These are phyloP conservation scores for Linnemannia hyalina DNA, from an alignment of 192 early-diverging fungal genomes.

Conservation along the genomic window DNA sequence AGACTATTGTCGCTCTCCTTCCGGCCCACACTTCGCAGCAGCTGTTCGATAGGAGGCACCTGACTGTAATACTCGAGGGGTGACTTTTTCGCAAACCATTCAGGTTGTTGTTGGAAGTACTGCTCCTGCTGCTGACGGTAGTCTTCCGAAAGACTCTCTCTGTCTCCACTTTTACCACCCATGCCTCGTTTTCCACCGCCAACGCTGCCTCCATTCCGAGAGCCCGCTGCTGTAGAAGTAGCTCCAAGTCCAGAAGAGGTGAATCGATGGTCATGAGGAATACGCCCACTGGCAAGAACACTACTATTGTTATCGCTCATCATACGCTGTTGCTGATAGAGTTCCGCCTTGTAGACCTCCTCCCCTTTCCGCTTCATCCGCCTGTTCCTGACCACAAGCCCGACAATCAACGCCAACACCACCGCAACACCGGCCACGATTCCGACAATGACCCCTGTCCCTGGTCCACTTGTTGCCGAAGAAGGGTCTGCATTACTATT, in stretches of 20 bases:
- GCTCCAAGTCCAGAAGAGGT: background rate
- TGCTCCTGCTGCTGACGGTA: slow-evolving; percentile 2
- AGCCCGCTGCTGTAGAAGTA: background rate
- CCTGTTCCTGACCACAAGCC: background rate
- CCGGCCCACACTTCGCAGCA: background rate
- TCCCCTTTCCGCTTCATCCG: slow-evolving; percentile 1
- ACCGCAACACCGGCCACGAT: slow-evolving; percentile 1
- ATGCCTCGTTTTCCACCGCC: background rate
- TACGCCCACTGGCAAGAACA: background rate
- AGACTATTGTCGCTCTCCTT: background rate
- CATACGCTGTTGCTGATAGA: slow-evolving; percentile 26
- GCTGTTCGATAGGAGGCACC: slow-evolving; percentile 20
- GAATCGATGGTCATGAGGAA: background rate
- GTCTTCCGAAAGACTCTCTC: background rate
- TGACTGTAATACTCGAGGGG: slow-evolving; percentile 36
- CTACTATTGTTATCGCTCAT: slow-evolving; percentile 10
- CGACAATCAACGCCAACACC: background rate
- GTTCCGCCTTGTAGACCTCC: background rate
- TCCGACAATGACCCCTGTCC: slow-evolving; percentile 5
- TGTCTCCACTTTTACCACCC: background rate
- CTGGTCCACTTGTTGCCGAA: background rate
- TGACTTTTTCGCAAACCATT: slow-evolving; percentile 33
- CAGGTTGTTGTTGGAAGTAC: slow-evolving; percentile 16
- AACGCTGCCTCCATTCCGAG: background rate
- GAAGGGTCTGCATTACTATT: background rate